A percentile compares a stretch with the other conserved stretches of the same genome.
These are phyloP conservation scores for Fusarium sp. DNA, from an alignment of 2,329 filamentous ascomycete species.

Conservation along the genomic window DNA sequence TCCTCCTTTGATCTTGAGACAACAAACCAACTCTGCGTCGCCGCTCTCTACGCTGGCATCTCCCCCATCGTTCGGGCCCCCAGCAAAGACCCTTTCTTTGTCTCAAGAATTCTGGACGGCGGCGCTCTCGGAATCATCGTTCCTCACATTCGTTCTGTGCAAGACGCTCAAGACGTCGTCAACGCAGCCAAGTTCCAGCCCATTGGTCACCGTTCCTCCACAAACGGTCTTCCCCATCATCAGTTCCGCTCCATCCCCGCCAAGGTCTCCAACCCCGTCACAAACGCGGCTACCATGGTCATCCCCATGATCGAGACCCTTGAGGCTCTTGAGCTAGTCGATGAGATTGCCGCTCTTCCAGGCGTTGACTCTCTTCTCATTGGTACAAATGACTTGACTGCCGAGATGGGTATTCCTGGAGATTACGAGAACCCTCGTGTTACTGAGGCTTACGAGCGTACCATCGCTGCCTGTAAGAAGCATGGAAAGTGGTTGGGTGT, in stretches of 20 bases:
- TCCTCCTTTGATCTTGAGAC: conserved; percentile 48
- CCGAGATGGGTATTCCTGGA: conserved; percentile 52
- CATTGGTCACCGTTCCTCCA: conserved; percentile 37
- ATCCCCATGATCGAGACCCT: conserved; percentile 46
- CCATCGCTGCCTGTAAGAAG: conserved; percentile 51
- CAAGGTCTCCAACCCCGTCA: conserved; percentile 35
- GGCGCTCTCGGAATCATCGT: conserved; percentile 43
- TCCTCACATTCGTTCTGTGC: conserved; percentile 39
- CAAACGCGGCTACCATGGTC: conserved; percentile 38
- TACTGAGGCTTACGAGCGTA: conserved; percentile 45
- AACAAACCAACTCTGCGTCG: conserved; percentile 46
- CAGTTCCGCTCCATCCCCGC: conserved; percentile 37
- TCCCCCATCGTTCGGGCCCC: conserved; percentile 41
- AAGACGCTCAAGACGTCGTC: conserved; percentile 43
- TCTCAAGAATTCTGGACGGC: conserved; percentile 42
- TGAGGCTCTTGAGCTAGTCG: conserved; percentile 42
- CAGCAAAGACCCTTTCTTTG: conserved; percentile 42
- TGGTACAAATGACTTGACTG: conserved; percentile 56
- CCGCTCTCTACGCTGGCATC: conserved; percentile 45
- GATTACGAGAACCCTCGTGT: conserved; percentile 38
- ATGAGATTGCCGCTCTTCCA: conserved; percentile 48
- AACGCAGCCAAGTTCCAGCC: conserved; percentile 43
- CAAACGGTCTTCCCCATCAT: conserved; percentile 35
- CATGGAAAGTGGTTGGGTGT: conserved; percentile 53
- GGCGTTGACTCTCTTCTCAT: conserved; percentile 57